A percentile compares a stretch with the other conserved stretches of the same genome.
Evolutionary conservation across 1,284 basidiomycete genomes (phyloP).

Genomic region (Phellopilus nigrolimitatus): DNA sequence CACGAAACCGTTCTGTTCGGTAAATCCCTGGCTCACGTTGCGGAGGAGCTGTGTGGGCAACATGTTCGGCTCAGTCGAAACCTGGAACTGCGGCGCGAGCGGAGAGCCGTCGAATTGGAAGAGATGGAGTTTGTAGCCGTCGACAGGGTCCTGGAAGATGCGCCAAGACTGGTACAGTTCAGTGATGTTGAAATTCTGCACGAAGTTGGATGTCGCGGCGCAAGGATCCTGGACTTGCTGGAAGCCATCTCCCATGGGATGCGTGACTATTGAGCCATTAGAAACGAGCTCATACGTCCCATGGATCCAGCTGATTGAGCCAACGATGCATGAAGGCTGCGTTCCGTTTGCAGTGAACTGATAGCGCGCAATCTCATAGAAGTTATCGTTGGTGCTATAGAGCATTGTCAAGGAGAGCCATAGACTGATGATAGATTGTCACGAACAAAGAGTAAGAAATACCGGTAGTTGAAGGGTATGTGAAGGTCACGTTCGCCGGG

Average conservation of each 20-base stretch:
- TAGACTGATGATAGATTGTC: not conserved
- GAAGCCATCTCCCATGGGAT: conserved; percentile 76
- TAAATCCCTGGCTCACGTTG: conserved; percentile 34
- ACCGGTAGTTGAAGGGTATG: conserved; percentile 77
- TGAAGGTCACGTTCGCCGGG: conserved; percentile 77
- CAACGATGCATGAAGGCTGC: conserved; percentile 77
- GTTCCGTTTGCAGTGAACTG: conserved; percentile 79
- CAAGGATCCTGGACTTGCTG: conserved; percentile 92
- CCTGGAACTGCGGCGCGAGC: conserved; percentile 53
- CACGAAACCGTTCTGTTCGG: conserved; percentile 16
- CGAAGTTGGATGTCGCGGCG: conserved; percentile 77
- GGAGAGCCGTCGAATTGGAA: conserved; percentile 62
- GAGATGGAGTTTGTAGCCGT: conserved; percentile 60
- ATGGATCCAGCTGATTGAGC: conserved; percentile 83
- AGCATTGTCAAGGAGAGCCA: conserved; percentile 12
- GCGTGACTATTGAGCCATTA: conserved; percentile 75
- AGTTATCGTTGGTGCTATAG: conserved; percentile 51
- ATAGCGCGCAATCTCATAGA: conserved; percentile 85
- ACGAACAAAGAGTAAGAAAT: conserved; percentile 86
- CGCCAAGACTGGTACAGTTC: conserved; percentile 53
- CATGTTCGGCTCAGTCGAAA: conserved; percentile 61
- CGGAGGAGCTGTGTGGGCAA: conserved; percentile 51
- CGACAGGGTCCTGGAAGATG: conserved; percentile 51
- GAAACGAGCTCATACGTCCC: conserved; percentile 62
- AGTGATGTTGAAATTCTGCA: conserved; percentile 74